Conservation (phyloP, 108 stramenopile species). For the Pseudonitzschia delicatissima region DNA sequence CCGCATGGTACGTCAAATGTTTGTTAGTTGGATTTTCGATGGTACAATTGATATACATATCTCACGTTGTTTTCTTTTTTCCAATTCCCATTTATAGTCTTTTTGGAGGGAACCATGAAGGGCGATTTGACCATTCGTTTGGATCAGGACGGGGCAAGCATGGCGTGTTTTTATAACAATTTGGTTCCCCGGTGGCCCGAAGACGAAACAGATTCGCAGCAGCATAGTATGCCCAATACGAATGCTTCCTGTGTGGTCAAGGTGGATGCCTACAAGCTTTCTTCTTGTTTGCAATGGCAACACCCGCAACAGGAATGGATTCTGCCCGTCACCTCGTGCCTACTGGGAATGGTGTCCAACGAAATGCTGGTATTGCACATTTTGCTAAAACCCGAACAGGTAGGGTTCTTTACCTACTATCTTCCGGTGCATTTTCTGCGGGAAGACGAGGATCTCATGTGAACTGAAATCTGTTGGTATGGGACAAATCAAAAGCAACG, state of each 20-base stretch:
- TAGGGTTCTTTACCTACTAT: slow-evolving; percentile 85
- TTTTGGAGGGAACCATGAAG: slow-evolving; percentile 32
- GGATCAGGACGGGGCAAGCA: slow-evolving; percentile 29
- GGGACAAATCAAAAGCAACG: too few species aligned
- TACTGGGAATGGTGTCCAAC: slow-evolving; percentile 79
- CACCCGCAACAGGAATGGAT: slow-evolving; percentile 18
- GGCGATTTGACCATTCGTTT: slow-evolving; percentile 32
- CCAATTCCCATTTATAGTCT: slow-evolving; percentile 10
- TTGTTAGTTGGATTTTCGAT: slow-evolving; percentile 50
- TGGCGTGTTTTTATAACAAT: slow-evolving; percentile 32
- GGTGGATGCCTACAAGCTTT: slow-evolving; percentile 77
- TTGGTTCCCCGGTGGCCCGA: slow-evolving; percentile 26
- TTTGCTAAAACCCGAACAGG: slow-evolving; percentile 52
- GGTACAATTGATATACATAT: neutral
- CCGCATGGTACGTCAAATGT: slow-evolving; percentile 45
- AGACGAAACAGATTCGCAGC: slow-evolving; percentile 10
- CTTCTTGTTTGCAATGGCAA: slow-evolving; percentile 82
- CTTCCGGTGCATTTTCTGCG: slow-evolving; percentile 59
- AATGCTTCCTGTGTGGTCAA: slow-evolving; percentile 58
- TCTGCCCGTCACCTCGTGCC: slow-evolving; percentile 50
- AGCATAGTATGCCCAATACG: slow-evolving; percentile 8
- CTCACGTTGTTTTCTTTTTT: neutral
- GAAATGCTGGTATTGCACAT: slow-evolving; percentile 85
- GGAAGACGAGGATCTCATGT: too few species aligned
- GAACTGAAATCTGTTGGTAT: too few species aligned